A percentile compares a stretch with the other conserved stretches of the same genome.
These are phyloP conservation scores for Penicillium antarcticum DNA, from an alignment of 495 filamentous ascomycete genomes.

Conservation along the genomic window DNA sequence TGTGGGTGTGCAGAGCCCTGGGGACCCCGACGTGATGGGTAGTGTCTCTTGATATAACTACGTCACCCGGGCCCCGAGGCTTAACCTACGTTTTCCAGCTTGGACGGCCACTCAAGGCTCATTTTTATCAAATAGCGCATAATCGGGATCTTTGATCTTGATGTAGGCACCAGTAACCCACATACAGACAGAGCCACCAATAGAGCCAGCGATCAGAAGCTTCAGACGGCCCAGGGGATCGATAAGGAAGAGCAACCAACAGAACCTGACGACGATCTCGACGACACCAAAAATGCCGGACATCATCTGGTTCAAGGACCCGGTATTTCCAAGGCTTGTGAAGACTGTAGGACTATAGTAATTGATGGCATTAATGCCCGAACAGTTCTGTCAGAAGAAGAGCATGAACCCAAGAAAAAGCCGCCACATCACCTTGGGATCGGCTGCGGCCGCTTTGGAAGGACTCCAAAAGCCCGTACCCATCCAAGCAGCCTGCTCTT, in stretches of 20 bases:
- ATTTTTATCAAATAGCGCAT: no score
- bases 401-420: constrained; percentile 61
- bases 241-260: constrained; percentile 62
- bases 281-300: constrained; percentile 46
- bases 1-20: no score
- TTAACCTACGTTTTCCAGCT: no score
- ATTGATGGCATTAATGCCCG: constrained; percentile 62
- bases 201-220: constrained; percentile 64
- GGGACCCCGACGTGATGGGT: no score
- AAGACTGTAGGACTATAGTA: constrained; percentile 58
- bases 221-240: constrained; percentile 63
- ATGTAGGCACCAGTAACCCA: constrained; percentile 66
- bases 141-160: constrained; percentile 49
- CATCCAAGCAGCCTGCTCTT: constrained; percentile 50
- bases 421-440: constrained; percentile 52
- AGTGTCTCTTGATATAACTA: no score
- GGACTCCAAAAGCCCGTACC: constrained; percentile 62
- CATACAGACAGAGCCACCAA: constrained; percentile 62
- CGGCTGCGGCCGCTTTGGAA: constrained; percentile 49
- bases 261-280: constrained; percentile 48
- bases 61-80: no score
- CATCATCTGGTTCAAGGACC: constrained; percentile 18
- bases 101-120: no score
- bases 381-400: constrained; percentile 61
- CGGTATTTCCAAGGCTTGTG: constrained; percentile 44